phyloP scores from a whole-genome alignment of 2,329 filamentous ascomycete genomes.

The Akanthomyces uredinophilus region DNA sequence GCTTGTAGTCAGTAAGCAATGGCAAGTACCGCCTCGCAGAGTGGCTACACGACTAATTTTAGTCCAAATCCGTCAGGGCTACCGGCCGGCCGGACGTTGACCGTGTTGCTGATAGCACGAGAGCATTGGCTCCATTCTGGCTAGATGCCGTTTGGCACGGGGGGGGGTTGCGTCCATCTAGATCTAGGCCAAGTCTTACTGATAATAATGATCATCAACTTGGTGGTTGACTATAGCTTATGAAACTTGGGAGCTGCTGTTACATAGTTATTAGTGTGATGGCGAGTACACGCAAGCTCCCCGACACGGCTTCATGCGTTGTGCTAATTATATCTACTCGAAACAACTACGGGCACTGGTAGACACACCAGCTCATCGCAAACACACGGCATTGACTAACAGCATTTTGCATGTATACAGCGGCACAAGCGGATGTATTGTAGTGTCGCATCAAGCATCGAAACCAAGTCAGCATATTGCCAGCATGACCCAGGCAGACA shows the following conservation, averaged over 20 bases:
- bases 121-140: neutral
- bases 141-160: neutral
- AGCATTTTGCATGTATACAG: no score
- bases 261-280: no score
- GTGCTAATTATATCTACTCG: constrained; percentile 6
- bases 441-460: neutral
- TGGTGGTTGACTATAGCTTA: no score
- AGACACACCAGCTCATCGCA: neutral
- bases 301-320: no score
- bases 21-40: neutral
- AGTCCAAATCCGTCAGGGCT: neutral
- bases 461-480: neutral
- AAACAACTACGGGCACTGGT: neutral
- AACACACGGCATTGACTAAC: neutral
- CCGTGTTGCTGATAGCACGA: neutral
- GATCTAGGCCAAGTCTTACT: neutral
- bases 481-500: neutral
- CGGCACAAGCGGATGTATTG: neutral
- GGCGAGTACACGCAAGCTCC: neutral
- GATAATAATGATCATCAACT: no score
- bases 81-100: constrained; percentile 1
- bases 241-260: no score
- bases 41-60: neutral
- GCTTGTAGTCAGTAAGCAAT: neutral
- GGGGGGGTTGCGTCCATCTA: neutral